Conservation (phyloP, 2,329 filamentous ascomycete species). For the Phaeosphaeria sp. region DNA sequence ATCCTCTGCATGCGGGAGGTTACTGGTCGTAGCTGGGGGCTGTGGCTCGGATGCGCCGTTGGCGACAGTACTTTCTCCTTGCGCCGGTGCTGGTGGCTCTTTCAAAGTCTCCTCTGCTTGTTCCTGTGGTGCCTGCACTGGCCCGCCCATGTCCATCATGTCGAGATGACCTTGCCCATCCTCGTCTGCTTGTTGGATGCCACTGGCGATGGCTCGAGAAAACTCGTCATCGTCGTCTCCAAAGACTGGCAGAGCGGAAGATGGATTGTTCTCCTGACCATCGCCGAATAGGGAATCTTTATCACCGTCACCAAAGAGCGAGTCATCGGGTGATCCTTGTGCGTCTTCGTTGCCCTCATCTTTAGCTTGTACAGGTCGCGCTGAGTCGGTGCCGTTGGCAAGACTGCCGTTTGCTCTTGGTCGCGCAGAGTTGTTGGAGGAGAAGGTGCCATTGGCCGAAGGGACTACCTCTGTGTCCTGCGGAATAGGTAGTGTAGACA, state of each 20-base stretch:
- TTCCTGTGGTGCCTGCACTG: constrained; percentile 49
- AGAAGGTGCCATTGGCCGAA: constrained; percentile 70
- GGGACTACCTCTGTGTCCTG: constrained; percentile 67
- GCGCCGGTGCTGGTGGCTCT: constrained; percentile 22
- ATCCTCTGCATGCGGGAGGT: constrained; percentile 61
- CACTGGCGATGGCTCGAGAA: constrained; percentile 71
- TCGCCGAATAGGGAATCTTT: constrained; percentile 90
- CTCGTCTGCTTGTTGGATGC: constrained; percentile 53
- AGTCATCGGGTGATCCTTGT: constrained; percentile 72
- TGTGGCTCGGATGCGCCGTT: constrained; percentile 31
- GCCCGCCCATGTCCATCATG: constrained; percentile 54
- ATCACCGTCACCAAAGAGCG: constrained; percentile 73
- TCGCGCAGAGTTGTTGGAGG: constrained; percentile 72
- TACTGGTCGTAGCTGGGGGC: constrained; percentile 47
- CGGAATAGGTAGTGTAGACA: constrained; percentile 76
- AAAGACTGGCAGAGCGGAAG: constrained; percentile 60
- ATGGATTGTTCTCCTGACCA: constrained; percentile 53
- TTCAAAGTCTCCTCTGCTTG: constrained; percentile 22
- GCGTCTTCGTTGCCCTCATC: constrained; percentile 62
- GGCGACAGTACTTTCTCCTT: constrained; percentile 16
- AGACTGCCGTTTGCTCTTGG: constrained; percentile 63
- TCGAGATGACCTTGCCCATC: constrained; percentile 51
- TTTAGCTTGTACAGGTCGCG: constrained; percentile 29
- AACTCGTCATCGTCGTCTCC: constrained; percentile 86
- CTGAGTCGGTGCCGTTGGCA: constrained; percentile 46